Base-by-base conservation (phyloP, 2,329 filamentous ascomycete species). In the Penicillium palitans region DNA sequence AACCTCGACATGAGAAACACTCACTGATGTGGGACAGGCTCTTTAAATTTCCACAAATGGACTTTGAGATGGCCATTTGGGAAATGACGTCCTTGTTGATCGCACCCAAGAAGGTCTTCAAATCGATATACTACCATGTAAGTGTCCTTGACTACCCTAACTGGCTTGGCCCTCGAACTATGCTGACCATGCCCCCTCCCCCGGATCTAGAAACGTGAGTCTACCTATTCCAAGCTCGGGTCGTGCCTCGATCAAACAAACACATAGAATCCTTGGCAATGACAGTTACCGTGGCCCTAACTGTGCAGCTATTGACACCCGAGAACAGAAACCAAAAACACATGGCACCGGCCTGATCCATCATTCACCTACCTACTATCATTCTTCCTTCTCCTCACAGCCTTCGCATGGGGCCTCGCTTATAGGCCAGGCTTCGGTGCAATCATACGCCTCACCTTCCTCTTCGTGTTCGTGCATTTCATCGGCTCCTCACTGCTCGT, bases 21-120 rank as follows among this genome's bases (percentile, higher is more conserved):
- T 27, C 39, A 54, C 62, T 67, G 48, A 65, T 55, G 6, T 48
- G 29, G n/a, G 39, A 21, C 51, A 82, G 81, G 58, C 76, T 89
- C 50, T 88, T 89, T 81, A 89, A 89, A 72, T 89, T 89, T 69
- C 86, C 86, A 12, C 86, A 88, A 66, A 89, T 89, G 87, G 87
- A 89, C 78, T 89, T 89, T 70, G 87, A 89, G 71, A 87, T 88
- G 80, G 87, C 87, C 21, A 83, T 88, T 65, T 89, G 87, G 87
- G 87, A 89, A 73, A 89, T 89, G 83, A 87, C 84, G 61, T 84
- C 83, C 67, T 78, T 89, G 53, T 79, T 89, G 63, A 85, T 89
- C 70, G 84, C 86, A 33, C 87, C 87, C 0, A 89, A 88, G 76
- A 88, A 88, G 71, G 87, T 89, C 51, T 89, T 89, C 72, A 80